Conservation (phyloP, 805 yeast genomes). For the Starmerella floricola region DNA sequence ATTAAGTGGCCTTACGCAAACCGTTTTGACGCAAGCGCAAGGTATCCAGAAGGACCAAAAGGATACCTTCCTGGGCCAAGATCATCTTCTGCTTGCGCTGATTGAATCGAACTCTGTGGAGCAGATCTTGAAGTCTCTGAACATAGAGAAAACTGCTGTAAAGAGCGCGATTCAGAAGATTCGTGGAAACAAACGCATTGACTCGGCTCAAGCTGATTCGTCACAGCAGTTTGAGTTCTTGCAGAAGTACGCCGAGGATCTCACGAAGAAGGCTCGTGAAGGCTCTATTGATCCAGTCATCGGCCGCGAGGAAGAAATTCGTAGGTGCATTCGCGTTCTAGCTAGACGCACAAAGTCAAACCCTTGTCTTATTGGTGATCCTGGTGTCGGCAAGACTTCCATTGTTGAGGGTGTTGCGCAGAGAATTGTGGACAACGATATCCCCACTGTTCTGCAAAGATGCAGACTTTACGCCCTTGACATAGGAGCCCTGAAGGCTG, state of each 20-base stretch:
- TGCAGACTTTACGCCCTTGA: conserved; percentile 80
- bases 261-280: conserved; percentile 84
- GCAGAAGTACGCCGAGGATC: conserved; percentile 79
- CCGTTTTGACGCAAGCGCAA: conserved; percentile 58
- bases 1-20: conserved; percentile 65
- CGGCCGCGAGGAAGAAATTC: conserved; percentile 96
- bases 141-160: conserved; percentile 55
- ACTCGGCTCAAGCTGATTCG: conserved; percentile 87
- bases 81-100: conserved; percentile 76
- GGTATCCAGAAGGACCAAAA: conserved; percentile 78
- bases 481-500: conserved; percentile 93
- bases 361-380: conserved; percentile 94
- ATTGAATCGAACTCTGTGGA: conserved; percentile 66
- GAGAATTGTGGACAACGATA: conserved; percentile 89
- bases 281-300: conserved; percentile 97
- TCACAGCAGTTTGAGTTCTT: conserved; percentile 73
- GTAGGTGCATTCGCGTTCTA: conserved; percentile 85
- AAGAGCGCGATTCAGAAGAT: conserved; percentile 66
- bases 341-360: conserved; percentile 97
- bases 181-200: conserved; percentile 85
- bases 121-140: conserved; percentile 52
- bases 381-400: conserved; percentile 98
- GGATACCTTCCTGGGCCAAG: conserved; percentile 86
- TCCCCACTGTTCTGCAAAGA: conserved; percentile 73
- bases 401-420: conserved; percentile 98